These are phyloP conservation scores for Phytophthora macrochlamydospora DNA, from an alignment of 352 stramenopile species.

Conservation along the genomic window DNA sequence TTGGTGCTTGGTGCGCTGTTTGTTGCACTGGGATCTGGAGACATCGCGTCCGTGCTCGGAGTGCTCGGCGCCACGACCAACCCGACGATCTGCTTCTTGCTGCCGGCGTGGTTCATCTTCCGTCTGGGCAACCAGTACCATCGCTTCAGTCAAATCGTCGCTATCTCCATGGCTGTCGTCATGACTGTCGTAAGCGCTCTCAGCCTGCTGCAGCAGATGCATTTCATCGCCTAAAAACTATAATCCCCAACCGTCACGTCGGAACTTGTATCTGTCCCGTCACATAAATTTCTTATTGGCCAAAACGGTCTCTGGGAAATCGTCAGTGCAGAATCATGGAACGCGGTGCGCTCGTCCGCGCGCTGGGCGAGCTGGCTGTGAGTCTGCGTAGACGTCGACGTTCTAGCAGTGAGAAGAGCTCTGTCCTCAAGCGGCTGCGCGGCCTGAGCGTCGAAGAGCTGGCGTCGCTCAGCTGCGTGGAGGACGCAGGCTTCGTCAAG, in stretches of 20 bases:
- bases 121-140: slow-evolving; percentile 51
- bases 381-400: slow-evolving; percentile 32
- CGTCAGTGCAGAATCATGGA: too few relatives aligned
- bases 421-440: slow-evolving; percentile 59
- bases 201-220: slow-evolving; percentile 64
- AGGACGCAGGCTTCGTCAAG: slow-evolving; percentile 78
- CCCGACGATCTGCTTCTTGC: slow-evolving; percentile 87
- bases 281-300: slow-evolving; percentile 3
- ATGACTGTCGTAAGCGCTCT: slow-evolving; percentile 52
- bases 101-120: slow-evolving; percentile 83
- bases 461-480: slow-evolving; percentile 65
- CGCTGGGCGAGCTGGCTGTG: slow-evolving; percentile 65
- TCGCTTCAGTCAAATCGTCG: slow-evolving; percentile 46
- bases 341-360: slow-evolving; percentile 42
- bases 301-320: background rate
- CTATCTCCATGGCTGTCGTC: slow-evolving; percentile 48
- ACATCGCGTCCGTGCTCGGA: slow-evolving; percentile 86
- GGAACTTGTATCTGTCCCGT: slow-evolving; percentile 1
- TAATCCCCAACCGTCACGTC: slow-evolving; percentile 3
- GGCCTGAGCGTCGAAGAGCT: slow-evolving; percentile 46
- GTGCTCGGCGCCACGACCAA: slow-evolving; percentile 87
- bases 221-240: slow-evolving; percentile 26
- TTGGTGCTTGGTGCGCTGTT: slow-evolving; percentile 58
- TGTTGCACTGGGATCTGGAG: slow-evolving; percentile 70
- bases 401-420: slow-evolving; percentile 36